Conservation (phyloP, 78 protist species). For the Chrysochromulina parva region DNA sequence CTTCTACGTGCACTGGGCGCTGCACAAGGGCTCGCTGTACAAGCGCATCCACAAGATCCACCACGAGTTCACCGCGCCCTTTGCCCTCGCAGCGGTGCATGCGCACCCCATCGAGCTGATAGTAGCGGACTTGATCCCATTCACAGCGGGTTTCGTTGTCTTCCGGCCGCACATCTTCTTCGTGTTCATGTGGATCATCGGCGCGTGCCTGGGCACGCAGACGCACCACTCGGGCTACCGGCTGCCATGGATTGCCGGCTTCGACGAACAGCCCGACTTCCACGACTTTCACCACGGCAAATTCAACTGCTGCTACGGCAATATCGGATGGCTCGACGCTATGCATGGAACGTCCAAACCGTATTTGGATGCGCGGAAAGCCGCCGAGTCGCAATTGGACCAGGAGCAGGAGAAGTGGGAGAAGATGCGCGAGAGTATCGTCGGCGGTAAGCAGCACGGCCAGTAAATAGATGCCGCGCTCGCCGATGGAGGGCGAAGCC, state of each 20-base stretch:
- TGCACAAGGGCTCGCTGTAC: not conserved
- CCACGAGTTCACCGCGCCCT: slow-evolving; percentile 31
- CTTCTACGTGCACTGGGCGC: not conserved
- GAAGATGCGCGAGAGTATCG: too few relatives aligned
- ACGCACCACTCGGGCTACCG: slow-evolving; percentile 5
- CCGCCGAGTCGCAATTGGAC: too few relatives aligned
- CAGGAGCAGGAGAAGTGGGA: too few relatives aligned
- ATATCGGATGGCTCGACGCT: not conserved
- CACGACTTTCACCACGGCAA: slow-evolving; percentile 15
- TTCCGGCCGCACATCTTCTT: not conserved
- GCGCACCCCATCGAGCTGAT: not conserved
- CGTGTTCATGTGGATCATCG: not conserved
- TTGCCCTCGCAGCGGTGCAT: not conserved
- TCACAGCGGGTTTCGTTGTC: not conserved
- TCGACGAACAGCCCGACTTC: slow-evolving; percentile 20
- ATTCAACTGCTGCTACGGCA: slow-evolving; percentile 15
- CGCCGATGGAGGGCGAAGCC: too few relatives aligned
- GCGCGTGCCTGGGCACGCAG: slow-evolving; percentile 5
- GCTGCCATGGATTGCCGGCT: not conserved
- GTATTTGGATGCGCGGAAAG: not conserved
- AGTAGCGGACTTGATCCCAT: not conserved
- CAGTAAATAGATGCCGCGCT: too few relatives aligned
- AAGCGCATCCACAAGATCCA: not conserved
- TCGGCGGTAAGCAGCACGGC: too few relatives aligned
- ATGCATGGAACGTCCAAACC: not conserved